Evolutionary conservation across 2,329 filamentous ascomycete species (phyloP), one percentile per base, ranked within the genome.

Genomic region (Phaeoacremonium minimum): DNA sequence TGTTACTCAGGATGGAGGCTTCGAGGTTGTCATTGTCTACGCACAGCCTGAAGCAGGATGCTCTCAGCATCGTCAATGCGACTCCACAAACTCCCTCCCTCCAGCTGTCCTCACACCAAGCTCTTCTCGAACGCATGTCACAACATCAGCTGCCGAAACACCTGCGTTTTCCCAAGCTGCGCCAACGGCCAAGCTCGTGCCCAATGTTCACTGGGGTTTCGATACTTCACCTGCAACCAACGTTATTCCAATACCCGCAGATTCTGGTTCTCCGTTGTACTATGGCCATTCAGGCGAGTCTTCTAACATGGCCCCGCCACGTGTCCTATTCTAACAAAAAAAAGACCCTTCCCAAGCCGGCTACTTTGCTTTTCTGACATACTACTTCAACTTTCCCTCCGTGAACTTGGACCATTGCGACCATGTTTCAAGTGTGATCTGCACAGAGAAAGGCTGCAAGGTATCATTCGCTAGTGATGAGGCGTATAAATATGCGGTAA

Each of bases 361-460:
- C 5, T 43, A 49, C 33, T 55, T 43, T 34, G 53, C 52, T 3
- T 51, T 49, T 15, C 18, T 56, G 14, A 52, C 40, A 8, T 55
- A 55, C 38, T 42, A 45, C 32, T 54, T 56, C 38, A 47, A 38
- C 5, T 35, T 31, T 4, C 53, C 50, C 2, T 56, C 54, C 1
- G 53, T 58, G 30, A 55, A 56, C 39, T 45, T 57, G 2, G 54
- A 58, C 26, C 50, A 58, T 18, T 43, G 39, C 28, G 47, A 50
- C 4, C 44, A 52, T 15, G 28, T 53, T n/a, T 9, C 22, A 26
- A n/a, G n/a, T 26, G 22, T 26, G 9, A 26, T n/a, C 22, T 26
- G 22, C 22, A 26, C 22, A 9, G 9, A 26, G 22, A 26, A 9
- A 26, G 22, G 22, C n/a, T 26, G 22, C 22, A 26, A 26, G 22